Conservation (phyloP, 2,329 filamentous ascomycete genomes). For the Ophiostoma fasciatum region DNA sequence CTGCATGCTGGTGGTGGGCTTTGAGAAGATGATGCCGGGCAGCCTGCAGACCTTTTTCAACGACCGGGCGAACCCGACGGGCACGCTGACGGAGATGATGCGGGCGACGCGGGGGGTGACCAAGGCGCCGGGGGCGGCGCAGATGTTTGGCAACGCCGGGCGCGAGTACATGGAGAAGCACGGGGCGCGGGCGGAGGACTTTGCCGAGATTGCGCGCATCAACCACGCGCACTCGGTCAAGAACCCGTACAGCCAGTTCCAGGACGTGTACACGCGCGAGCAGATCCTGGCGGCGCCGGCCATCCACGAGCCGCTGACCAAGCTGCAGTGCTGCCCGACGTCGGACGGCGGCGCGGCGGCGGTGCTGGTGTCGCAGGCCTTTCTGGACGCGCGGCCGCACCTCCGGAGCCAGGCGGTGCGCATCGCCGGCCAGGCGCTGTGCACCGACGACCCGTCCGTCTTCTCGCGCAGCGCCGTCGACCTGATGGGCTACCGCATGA, state of each 20-base stretch:
- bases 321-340: constrained; percentile 96
- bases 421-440: constrained; percentile 74
- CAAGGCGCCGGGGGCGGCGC: constrained; percentile 72
- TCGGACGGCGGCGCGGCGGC: constrained; percentile 85
- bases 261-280: constrained; percentile 75
- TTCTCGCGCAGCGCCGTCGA: constrained; percentile 76
- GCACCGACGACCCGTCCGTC: constrained; percentile 68
- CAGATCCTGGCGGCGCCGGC: constrained; percentile 62
- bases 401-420: constrained; percentile 70
- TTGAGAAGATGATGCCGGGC: constrained; percentile 98
- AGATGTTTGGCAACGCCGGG: constrained; percentile 92
- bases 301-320: constrained; percentile 80
- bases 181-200: constrained; percentile 71
- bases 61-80: constrained; percentile 68
- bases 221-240: constrained; percentile 85
- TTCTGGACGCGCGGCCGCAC: constrained; percentile 73
- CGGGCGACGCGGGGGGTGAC: constrained; percentile 64
- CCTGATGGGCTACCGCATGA: constrained; percentile 81
- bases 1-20: constrained; percentile 82
- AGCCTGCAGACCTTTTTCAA: constrained; percentile 71
- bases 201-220: constrained; percentile 83
- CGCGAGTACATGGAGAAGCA: constrained; percentile 91
- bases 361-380: constrained; percentile 75
- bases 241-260: constrained; percentile 98
- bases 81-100: constrained; percentile 65